Evolutionary conservation across 805 yeast genomes (phyloP).

Genomic region (Saccharomycopsis guyanensis): DNA sequence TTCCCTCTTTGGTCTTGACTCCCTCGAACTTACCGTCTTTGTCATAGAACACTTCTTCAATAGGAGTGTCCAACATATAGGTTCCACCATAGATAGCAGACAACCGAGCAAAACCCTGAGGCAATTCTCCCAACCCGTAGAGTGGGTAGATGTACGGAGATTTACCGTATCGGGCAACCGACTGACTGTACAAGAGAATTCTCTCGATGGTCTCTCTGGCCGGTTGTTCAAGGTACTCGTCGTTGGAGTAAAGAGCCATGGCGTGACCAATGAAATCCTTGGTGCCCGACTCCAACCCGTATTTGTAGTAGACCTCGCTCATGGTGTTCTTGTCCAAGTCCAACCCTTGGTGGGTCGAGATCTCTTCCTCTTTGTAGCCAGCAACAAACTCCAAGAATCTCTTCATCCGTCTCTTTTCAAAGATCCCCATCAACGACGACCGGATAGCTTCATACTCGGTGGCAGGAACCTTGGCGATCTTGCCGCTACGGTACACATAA

Average conservation of each 20-base stretch:
- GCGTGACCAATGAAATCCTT: conserved; percentile 97
- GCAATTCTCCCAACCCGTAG: conserved; percentile 94
- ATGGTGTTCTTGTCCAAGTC: conserved; percentile 83
- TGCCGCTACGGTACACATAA: conserved; percentile 83
- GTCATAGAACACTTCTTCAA: conserved; percentile 77
- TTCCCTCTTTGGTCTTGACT: conserved; percentile 85
- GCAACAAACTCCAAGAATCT: conserved; percentile 84
- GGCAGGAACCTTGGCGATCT: conserved; percentile 91
- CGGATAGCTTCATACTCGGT: conserved; percentile 85
- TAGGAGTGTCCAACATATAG: conserved; percentile 94
- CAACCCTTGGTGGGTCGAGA: conserved; percentile 76
- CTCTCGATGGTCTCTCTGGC: conserved; percentile 90
- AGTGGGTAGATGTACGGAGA: conserved; percentile 94
- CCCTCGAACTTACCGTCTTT: conserved; percentile 72
- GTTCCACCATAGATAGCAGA: conserved; percentile 98
- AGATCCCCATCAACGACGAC: conserved; percentile 90
- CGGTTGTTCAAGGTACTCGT: conserved; percentile 78
- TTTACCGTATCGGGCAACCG: conserved; percentile 92
- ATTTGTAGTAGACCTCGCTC: conserved; percentile 84
- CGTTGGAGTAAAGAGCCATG: conserved; percentile 95
- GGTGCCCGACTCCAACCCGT: conserved; percentile 87
- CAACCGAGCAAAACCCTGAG: conserved; percentile 97
- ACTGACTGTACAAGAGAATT: conserved; percentile 74
- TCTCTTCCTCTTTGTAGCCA: conserved; percentile 68
- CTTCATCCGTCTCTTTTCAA: conserved; percentile 94